Percentiles rank a stretch among this genome's conserved stretches.
phyloP scores from a whole-genome alignment of 352 stramenopile species.

The Pythium myriotylum region DNA sequence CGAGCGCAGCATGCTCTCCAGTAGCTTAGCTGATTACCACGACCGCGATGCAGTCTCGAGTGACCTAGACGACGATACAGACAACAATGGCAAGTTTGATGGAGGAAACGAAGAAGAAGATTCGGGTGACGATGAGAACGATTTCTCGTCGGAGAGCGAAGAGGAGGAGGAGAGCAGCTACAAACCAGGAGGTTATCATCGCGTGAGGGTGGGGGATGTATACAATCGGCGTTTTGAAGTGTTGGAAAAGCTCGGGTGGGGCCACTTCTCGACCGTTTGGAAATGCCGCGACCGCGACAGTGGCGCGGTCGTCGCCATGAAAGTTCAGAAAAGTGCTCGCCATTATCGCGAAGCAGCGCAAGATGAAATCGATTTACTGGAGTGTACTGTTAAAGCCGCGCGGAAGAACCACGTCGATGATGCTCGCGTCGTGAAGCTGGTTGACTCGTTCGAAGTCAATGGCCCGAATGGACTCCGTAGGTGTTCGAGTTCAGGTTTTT shows the following conservation, averaged over 20 bases:
- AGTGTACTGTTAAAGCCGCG: constrained; percentile 84
- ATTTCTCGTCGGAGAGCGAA: constrained; percentile 82
- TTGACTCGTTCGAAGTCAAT: constrained; percentile 97
- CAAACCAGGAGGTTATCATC: constrained; percentile 97
- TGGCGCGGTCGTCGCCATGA: constrained; percentile 92
- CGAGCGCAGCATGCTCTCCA: constrained; percentile 31
- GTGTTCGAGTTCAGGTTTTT: constrained; percentile 9
- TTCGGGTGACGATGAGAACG: constrained; percentile 78
- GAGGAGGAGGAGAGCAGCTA: constrained; percentile 96
- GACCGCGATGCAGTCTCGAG: constrained; percentile 8
- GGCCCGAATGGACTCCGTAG: constrained; percentile 94
- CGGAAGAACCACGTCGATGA: constrained; percentile 32
- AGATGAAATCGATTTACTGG: constrained; percentile 98
- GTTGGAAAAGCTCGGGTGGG: constrained; percentile 99
- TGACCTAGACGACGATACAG: constrained; percentile 5
- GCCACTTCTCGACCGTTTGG: constrained; percentile 99
- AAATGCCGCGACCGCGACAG: constrained; percentile 92
- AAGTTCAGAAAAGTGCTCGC: constrained; percentile 97
- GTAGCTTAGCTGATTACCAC: constrained; percentile 22
- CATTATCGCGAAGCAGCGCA: constrained; percentile 98
- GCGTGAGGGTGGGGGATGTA: constrained; percentile 91
- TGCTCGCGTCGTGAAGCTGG: constrained; percentile 64
- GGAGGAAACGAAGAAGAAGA: constrained; percentile 41
- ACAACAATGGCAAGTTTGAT: constrained; percentile 22
- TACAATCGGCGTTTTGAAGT: constrained; percentile 95